A percentile compares a stretch with the other conserved stretches of the same genome.
phyloP scores from a whole-genome alignment of 257 asterid species.

The Leonotis leonurus region DNA sequence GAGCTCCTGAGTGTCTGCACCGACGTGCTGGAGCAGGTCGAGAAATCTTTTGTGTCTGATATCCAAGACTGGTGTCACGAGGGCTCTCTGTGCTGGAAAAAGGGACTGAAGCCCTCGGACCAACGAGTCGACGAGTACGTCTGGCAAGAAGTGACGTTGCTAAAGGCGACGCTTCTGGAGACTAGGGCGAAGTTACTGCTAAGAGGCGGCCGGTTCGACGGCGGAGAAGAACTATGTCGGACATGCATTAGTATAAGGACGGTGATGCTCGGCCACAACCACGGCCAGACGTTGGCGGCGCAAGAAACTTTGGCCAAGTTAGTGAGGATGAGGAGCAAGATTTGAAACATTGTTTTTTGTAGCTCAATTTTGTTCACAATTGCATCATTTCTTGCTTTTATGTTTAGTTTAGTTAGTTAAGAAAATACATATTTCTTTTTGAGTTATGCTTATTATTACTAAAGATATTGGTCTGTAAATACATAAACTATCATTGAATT shows the following conservation, averaged over 20 bases:
- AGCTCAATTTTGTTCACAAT: constrained; percentile 24
- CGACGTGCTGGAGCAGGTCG: constrained; percentile 76
- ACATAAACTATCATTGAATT: too few relatives aligned
- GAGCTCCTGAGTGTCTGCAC: constrained; percentile 90
- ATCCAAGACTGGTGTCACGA: constrained; percentile 75
- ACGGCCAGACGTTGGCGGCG: constrained; percentile 72
- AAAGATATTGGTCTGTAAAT: too few relatives aligned
- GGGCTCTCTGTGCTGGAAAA: constrained; percentile 73
- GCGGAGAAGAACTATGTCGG: constrained; percentile 75
- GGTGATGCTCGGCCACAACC: constrained; percentile 82
- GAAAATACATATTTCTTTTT: neutral
- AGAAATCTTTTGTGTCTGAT: constrained; percentile 69
- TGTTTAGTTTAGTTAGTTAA: neutral
- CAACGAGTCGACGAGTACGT: constrained; percentile 72
- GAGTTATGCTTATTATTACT: too few relatives aligned
- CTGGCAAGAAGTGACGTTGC: constrained; percentile 77
- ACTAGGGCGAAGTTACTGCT: constrained; percentile 61
- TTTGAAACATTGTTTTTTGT: constrained; percentile 22
- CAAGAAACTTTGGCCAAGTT: constrained; percentile 79
- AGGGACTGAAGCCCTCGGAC: constrained; percentile 45
- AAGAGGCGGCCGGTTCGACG: constrained; percentile 70
- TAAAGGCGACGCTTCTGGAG: constrained; percentile 65
- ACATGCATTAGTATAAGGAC: constrained; percentile 78
- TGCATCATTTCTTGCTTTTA: constrained; percentile 10
- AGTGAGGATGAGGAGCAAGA: constrained; percentile 87